Base-by-base conservation (phyloP, 192 early-diverging fungal species). In the Piromyces sp. region DNA sequence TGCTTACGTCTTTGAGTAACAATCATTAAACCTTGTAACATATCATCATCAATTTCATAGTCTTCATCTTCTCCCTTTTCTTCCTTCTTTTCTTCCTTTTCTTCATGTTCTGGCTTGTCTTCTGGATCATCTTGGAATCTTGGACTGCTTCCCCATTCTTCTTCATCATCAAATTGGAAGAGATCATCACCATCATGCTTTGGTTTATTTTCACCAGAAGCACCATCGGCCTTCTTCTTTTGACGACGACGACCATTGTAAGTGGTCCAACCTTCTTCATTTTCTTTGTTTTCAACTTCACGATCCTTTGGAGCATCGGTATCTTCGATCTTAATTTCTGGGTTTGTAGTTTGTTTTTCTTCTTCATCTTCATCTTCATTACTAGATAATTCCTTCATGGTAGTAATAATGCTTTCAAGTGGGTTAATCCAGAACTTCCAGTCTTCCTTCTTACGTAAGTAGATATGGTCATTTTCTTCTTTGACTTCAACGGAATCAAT, bases 1-100 rank as follows among this genome's bases (percentile, higher is more conserved):
- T 87, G 91, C 31, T 93, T 90, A 51, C 81, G 30, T 82, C 89
- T 87, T 86, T 94, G 94, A 30, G 96, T 97, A 82, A 98, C 96
- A 89, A 98, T 95, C 86, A 98, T 88, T 79, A 98, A 90, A 19
- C 93, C 87, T 79, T 92, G 93, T 38, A 98, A 90, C 33, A 93
- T 92, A 12, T 98, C 96, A 81, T 98, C 96, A 80, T 95, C 94
- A 80, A 98, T 87, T 51, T 98, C 95, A 29, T 88, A 82, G 83
- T 86, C 85, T 80, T 95, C 93, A 26, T 92, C 92, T 68, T 93
- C 93, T 22, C 82, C 80, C 31, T 93, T 92, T n/a, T 92, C 91
- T 13, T 89, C 85, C 31, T 87, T 86, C 79, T 84, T 81, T 84
- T 87, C 80, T 28, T 30, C 84, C 80, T 84, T 85, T 51, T 86